A percentile compares a stretch with the other conserved stretches of the same genome.
Conservation (phyloP, 2,329 filamentous ascomycete species). For the Didymella segeticola region DNA sequence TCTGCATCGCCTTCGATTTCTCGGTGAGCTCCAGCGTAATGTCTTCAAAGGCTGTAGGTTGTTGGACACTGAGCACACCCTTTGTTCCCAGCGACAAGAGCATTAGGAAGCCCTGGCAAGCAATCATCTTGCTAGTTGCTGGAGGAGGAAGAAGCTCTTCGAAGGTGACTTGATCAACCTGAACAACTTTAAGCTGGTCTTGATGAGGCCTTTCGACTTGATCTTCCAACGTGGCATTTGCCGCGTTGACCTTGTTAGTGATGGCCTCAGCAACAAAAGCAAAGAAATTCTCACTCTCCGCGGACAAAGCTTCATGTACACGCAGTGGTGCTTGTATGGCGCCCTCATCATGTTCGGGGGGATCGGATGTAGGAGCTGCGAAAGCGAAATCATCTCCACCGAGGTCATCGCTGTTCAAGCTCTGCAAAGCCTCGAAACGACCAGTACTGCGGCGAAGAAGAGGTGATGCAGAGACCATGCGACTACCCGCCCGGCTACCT, state of each 20-base stretch:
- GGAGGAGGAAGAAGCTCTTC: slow-evolving; percentile 69
- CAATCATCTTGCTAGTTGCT: slow-evolving; percentile 64
- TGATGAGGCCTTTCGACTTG: slow-evolving; percentile 20
- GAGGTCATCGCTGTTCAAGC: slow-evolving; percentile 37
- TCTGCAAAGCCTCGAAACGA: slow-evolving; percentile 36
- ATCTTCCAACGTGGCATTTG: slow-evolving; percentile 15
- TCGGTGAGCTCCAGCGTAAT: slow-evolving; percentile 41
- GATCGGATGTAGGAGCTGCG: slow-evolving; percentile 30
- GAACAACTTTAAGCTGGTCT: slow-evolving; percentile 38
- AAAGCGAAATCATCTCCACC: slow-evolving; percentile 28
- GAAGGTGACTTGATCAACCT: slow-evolving; percentile 64
- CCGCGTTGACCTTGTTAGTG: slow-evolving; percentile 35
- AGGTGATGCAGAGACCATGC: slow-evolving; percentile 67
- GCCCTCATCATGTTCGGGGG: slow-evolving; percentile 13
- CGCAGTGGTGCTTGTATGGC: slow-evolving; percentile 43
- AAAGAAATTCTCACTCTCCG: slow-evolving; percentile 68
- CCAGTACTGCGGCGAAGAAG: slow-evolving; percentile 59
- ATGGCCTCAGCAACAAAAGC: slow-evolving; percentile 62
- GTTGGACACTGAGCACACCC: slow-evolving; percentile 66
- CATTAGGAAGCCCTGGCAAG: slow-evolving; percentile 60
- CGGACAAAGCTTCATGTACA: slow-evolving; percentile 61
- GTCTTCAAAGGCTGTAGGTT: slow-evolving; percentile 57
- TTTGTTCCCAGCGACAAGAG: slow-evolving; percentile 60
- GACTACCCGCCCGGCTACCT: slow-evolving; percentile 49
- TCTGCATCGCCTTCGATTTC: slow-evolving; percentile 26